Percentiles rank a stretch among this genome's conserved stretches.
These are phyloP conservation scores for Thermothielavioides terrestris DNA, from an alignment of 495 filamentous ascomycete species.

Conservation along the genomic window DNA sequence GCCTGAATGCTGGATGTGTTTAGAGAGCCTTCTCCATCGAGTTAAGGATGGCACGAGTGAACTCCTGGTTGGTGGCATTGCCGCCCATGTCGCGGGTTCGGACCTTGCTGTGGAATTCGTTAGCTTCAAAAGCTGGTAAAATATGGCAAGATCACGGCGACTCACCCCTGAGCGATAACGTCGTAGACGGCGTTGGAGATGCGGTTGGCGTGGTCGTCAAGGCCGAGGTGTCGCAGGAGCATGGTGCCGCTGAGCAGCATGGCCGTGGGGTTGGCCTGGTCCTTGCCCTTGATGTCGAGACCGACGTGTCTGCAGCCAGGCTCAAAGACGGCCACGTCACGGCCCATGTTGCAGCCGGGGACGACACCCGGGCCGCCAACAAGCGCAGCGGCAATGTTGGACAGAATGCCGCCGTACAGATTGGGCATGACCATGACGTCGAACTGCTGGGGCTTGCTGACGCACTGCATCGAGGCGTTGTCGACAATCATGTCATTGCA, in stretches of 20 bases:
- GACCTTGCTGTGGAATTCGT: conserved; percentile 51
- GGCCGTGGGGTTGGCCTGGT: conserved; percentile 96
- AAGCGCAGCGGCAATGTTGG: conserved; percentile 97
- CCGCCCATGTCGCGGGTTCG: conserved; percentile 95
- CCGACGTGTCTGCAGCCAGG: conserved; percentile 97
- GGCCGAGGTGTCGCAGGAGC: conserved; percentile 89
- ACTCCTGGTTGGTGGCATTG: conserved; percentile 78
- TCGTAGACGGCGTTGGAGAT: conserved; percentile 96
- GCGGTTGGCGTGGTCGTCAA: conserved; percentile 95
- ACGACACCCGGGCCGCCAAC: conserved; percentile 96
- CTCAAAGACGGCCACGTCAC: conserved; percentile 96
- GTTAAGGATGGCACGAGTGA: conserved; percentile 83
- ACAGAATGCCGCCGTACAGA: conserved; percentile 96
- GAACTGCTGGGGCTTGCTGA: conserved; percentile 91
- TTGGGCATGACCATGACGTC: conserved; percentile 99
- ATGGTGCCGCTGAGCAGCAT: conserved; percentile 91
- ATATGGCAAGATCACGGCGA: conserved; percentile 14
- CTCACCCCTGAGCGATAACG: conserved; percentile 89
- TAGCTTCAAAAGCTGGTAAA: too few species aligned
- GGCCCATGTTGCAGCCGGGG: conserved; percentile 98
- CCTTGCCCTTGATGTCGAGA: conserved; percentile 97
- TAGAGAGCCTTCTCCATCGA: conserved; percentile 66
- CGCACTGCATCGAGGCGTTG: conserved; percentile 98
- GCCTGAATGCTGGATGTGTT: background rate
- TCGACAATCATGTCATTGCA: conserved; percentile 99